These are phyloP conservation scores for Populus deltoides DNA, from an alignment of 345 rosid species.

Conservation along the genomic window DNA sequence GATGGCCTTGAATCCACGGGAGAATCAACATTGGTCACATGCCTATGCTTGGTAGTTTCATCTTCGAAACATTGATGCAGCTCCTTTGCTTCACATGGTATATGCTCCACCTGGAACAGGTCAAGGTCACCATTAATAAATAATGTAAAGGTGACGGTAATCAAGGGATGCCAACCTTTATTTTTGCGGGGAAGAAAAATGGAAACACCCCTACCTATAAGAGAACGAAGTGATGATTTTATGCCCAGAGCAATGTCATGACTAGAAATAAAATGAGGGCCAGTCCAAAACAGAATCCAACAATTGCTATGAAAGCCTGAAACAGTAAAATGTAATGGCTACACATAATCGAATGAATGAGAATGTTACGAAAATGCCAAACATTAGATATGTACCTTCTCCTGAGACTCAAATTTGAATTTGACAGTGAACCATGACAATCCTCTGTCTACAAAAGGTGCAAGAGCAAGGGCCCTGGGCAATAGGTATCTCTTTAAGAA, in stretches of 20 bases:
- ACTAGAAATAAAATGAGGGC: slow-evolving; percentile 58
- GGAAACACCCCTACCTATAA: neutral
- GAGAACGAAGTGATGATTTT: neutral
- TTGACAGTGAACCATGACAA: slow-evolving; percentile 73
- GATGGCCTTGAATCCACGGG: too few relatives aligned
- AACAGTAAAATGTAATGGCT: slow-evolving; percentile 8
- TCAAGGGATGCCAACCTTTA: neutral
- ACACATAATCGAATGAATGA: neutral
- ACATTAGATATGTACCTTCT: slow-evolving; percentile 47
- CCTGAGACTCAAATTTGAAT: slow-evolving; percentile 66
- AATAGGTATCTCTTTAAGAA: neutral
- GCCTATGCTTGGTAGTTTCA: too few relatives aligned
- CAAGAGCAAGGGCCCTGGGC: slow-evolving; percentile 87
- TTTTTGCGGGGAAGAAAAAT: neutral
- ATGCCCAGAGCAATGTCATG: slow-evolving; percentile 70
- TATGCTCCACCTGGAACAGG: too few relatives aligned
- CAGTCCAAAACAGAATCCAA: slow-evolving; percentile 72
- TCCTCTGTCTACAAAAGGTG: slow-evolving; percentile 80
- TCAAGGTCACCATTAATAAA: neutral
- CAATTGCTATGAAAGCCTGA: slow-evolving; percentile 68
- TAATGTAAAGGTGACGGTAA: neutral
- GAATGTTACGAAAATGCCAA: neutral
- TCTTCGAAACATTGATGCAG: too few relatives aligned
- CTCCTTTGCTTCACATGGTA: too few relatives aligned
- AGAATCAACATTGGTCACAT: too few relatives aligned